Base-by-base conservation (phyloP, 2,329 filamentous ascomycete species). In the Diaporthe longicolla region DNA sequence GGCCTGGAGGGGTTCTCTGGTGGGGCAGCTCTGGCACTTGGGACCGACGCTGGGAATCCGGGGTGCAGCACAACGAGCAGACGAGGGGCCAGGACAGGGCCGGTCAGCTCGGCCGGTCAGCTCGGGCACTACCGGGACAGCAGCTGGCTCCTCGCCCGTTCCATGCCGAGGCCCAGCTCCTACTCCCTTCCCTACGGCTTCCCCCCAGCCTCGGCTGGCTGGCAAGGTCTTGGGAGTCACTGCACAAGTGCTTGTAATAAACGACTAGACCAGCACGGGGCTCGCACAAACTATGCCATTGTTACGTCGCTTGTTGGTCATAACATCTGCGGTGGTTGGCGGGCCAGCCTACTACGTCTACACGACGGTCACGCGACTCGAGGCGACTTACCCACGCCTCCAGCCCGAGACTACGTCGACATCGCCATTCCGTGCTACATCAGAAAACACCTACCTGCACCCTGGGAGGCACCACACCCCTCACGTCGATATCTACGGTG, bases 331-430 rank as follows among this genome's bases (percentile, higher is more conserved):
- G 1, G 70, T 71, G 7, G 70, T 71, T 29, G 70, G 70, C 54
- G 70, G 45, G 40, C 70, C 70, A 35, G 19, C 70, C 48, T 71
- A 55, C 35, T 71, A 71, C 57, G 24, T 54, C 21, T 43, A 71
- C 54, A 17, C 29, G 24, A 54, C 45, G 1, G 24, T 71, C 57
- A 71, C 70, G 32, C 45, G 57, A 15, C 70, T 71, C 45, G 70
- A 71, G 32, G 58, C 70, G 6, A 71, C 50, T 32, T 71, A 71
- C 37, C 57, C 70, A 26, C 70, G 70, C 26, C 70, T 71, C 57
- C 70, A 63, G 40, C 70, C 70, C 57, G 70, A 63, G n/a, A n/a
- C 70, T 11, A 8, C 48, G 21, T 71, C 70, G 9, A 63, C 70
- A 21, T 29, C 70, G 1, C 35, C 45, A 35, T 35, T 71, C 24